phyloP scores from a whole-genome alignment of 164 flowering plant species.

The Brasenia schreberi region DNA sequence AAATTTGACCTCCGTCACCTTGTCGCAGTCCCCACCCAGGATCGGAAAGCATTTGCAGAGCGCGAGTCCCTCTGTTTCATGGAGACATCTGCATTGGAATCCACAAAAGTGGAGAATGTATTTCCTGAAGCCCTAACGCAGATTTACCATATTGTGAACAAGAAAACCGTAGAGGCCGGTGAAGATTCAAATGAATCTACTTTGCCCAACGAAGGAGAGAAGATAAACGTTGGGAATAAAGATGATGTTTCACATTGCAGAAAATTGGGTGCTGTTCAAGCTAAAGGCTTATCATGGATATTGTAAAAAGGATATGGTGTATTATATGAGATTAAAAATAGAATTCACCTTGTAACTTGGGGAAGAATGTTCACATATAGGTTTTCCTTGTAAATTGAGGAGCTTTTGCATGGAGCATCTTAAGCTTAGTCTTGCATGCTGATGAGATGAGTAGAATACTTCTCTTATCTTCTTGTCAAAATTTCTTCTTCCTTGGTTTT shows the following conservation, averaged over 20 bases:
- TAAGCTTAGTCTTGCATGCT: too few relatives aligned
- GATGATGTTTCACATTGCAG: conserved; percentile 38
- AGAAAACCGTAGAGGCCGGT: conserved; percentile 43
- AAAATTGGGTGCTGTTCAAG: conserved; percentile 54
- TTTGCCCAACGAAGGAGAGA: conserved; percentile 51
- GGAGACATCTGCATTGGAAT: conserved; percentile 74
- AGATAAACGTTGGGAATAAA: conserved; percentile 27
- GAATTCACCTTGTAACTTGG: too few relatives aligned
- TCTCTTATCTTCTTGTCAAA: too few relatives aligned
- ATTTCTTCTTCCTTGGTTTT: too few relatives aligned
- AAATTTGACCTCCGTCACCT: conserved; percentile 74
- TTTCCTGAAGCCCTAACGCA: conserved; percentile 65
- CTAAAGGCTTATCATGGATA: conserved; percentile 9
- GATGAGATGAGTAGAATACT: too few relatives aligned
- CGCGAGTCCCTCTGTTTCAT: conserved; percentile 70
- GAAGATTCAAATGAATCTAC: conserved; percentile 26
- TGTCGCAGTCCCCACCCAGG: conserved; percentile 61
- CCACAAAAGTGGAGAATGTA: conserved; percentile 70
- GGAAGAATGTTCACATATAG: too few relatives aligned
- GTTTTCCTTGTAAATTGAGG: too few relatives aligned
- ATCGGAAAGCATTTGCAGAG: conserved; percentile 63
- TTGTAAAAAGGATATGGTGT: not conserved
- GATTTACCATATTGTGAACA: conserved; percentile 62
- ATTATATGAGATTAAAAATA: too few relatives aligned
- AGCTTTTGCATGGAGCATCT: too few relatives aligned